phyloP scores from a whole-genome alignment of 306 rosid species.

The Prunus dulcis region DNA sequence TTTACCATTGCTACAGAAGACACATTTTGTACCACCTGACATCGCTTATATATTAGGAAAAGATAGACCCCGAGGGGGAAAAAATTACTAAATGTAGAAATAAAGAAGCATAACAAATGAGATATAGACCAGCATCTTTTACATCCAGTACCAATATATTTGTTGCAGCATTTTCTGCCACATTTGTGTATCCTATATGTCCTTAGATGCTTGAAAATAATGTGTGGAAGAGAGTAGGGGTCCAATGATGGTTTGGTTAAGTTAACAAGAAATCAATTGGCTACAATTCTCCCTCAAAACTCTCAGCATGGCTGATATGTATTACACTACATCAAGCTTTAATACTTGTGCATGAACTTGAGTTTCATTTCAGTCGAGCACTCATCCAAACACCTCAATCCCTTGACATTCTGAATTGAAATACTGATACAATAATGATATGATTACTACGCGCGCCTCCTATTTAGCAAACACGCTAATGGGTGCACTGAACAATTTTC shows the following conservation, averaged over 20 bases:
- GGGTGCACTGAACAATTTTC: neutral
- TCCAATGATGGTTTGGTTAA: neutral
- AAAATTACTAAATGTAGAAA: neutral
- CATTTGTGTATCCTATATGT: neutral
- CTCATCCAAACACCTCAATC: neutral
- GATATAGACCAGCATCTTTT: neutral
- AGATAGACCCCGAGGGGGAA: neutral
- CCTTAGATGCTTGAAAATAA: neutral
- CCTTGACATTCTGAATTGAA: neutral
- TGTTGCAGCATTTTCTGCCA: neutral
- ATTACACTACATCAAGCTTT: neutral
- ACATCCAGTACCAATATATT: neutral
- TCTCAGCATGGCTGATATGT: neutral
- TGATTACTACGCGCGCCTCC: no score
- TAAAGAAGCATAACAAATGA: neutral
- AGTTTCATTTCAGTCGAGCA: neutral
- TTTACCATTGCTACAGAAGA: constrained; percentile 82
- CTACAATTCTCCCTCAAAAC: neutral
- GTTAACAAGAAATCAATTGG: neutral
- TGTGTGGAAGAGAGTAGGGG: neutral
- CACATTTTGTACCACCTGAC: constrained; percentile 92
- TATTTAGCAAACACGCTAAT: neutral
- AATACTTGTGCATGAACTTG: neutral
- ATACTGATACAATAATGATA: neutral
- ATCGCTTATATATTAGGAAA: constrained; percentile 4